These are phyloP conservation scores for Penicillium corylophilum DNA, from an alignment of 2,329 filamentous ascomycete genomes.

Conservation along the genomic window DNA sequence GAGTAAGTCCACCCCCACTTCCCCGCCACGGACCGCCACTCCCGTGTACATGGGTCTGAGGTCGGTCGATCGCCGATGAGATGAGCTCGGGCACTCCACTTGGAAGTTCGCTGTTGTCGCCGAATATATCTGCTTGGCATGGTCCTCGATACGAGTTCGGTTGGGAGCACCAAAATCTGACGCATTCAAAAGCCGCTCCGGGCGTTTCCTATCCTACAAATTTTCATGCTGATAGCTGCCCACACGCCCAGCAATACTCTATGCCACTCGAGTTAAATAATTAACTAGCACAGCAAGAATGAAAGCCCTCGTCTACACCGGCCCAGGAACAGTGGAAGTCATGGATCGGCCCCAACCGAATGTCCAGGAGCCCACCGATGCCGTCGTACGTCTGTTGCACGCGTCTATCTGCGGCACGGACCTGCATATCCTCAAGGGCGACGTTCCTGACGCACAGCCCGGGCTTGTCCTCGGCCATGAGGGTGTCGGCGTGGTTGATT, in stretches of 20 bases:
- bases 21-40: neutral
- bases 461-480: constrained; percentile 56
- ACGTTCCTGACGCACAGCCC: constrained; percentile 50
- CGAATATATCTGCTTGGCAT: neutral
- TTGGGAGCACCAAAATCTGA: neutral
- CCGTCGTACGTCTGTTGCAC: constrained; percentile 50
- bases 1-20: neutral
- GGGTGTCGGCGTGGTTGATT: constrained; percentile 52
- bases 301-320: constrained; percentile 51
- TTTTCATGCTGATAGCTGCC: neutral
- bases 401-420: constrained; percentile 57
- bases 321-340: constrained; percentile 35
- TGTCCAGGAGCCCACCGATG: constrained; percentile 47
- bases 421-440: constrained; percentile 56
- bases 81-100: neutral
- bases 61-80: neutral
- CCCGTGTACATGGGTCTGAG: neutral
- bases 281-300: constrained; percentile 27
- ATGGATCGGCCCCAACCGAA: constrained; percentile 46
- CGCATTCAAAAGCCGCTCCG: neutral
- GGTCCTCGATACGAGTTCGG: neutral
- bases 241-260: neutral
- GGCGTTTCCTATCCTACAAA: neutral
- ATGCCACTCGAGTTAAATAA: neutral
- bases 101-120: neutral